phyloP scores from a whole-genome alignment of 768 basidiomycete genomes.

The Xerocomus spinulosus region DNA sequence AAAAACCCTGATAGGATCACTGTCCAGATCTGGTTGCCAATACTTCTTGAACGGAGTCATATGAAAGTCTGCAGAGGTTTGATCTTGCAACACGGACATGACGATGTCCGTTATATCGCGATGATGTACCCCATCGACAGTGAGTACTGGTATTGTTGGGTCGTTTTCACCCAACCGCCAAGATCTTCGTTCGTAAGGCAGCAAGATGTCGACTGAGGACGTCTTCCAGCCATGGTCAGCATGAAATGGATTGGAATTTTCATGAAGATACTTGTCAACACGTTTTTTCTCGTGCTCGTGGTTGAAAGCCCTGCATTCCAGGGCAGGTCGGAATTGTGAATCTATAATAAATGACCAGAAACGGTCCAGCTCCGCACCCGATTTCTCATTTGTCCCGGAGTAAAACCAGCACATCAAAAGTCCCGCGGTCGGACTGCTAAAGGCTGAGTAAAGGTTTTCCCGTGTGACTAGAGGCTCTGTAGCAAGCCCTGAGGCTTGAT shows the following conservation, averaged over 20 bases:
- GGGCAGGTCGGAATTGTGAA: too few species aligned
- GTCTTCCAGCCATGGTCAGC: neutral
- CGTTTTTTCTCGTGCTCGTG: neutral
- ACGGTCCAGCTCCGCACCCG: neutral
- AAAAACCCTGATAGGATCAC: neutral
- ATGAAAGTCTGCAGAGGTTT: constrained; percentile 9
- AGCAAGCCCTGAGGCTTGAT: too few species aligned
- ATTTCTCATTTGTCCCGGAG: neutral
- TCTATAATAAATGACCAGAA: too few species aligned
- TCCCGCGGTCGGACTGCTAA: neutral
- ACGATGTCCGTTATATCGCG: neutral
- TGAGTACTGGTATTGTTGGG: neutral
- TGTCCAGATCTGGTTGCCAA: constrained; percentile 10
- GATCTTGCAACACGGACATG: neutral
- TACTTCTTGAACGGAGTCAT: constrained; percentile 22
- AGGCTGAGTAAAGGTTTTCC: neutral
- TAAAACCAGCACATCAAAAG: neutral
- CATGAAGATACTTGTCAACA: neutral
- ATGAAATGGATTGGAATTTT: neutral
- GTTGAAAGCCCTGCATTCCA: too few species aligned
- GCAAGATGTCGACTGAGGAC: neutral
- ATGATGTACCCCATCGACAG: neutral
- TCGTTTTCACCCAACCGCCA: neutral
- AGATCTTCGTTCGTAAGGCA: neutral
- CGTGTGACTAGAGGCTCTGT: too few species aligned